Percentiles rank a stretch among this genome's conserved stretches.
phyloP scores from a whole-genome alignment of 208 protist genomes.

The Trypanosomatidae sp. region DNA sequence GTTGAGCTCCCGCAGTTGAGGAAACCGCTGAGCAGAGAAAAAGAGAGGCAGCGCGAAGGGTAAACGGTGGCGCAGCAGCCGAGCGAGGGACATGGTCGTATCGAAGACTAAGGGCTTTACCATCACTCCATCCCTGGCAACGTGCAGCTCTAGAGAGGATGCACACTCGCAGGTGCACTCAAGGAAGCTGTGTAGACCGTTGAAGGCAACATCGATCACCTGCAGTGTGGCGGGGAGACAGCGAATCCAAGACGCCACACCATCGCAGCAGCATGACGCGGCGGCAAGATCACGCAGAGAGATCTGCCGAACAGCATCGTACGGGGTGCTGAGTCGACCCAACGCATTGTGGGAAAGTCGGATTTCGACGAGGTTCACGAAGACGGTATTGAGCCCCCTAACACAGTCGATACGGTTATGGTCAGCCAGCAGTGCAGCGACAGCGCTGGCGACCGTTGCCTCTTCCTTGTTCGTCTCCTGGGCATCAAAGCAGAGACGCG shows the following conservation, averaged over 20 bases:
- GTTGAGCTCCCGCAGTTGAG: constrained; percentile 47
- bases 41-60: constrained; percentile 59
- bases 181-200: constrained; percentile 59
- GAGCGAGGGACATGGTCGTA: constrained; percentile 1
- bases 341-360: constrained; percentile 71
- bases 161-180: constrained; percentile 40
- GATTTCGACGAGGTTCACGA: constrained; percentile 56
- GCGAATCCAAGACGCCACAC: constrained; percentile 57
- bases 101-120: neutral
- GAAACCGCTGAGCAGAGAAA: constrained; percentile 54
- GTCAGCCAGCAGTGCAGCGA: constrained; percentile 39
- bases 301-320: constrained; percentile 13
- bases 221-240: constrained; percentile 63
- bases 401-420: constrained; percentile 65
- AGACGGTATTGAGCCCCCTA: constrained; percentile 51
- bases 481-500: constrained; percentile 64
- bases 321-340: constrained; percentile 33
- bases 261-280: constrained; percentile 25
- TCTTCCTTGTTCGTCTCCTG: constrained; percentile 46
- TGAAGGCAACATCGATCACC: constrained; percentile 71
- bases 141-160: neutral
- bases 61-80: constrained; percentile 50
- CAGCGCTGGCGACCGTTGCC: constrained; percentile 40
- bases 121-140: neutral
- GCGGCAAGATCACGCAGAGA: neutral